phyloP scores from a whole-genome alignment of 2,329 filamentous ascomycete species.

The Phialocephala subalpina region DNA sequence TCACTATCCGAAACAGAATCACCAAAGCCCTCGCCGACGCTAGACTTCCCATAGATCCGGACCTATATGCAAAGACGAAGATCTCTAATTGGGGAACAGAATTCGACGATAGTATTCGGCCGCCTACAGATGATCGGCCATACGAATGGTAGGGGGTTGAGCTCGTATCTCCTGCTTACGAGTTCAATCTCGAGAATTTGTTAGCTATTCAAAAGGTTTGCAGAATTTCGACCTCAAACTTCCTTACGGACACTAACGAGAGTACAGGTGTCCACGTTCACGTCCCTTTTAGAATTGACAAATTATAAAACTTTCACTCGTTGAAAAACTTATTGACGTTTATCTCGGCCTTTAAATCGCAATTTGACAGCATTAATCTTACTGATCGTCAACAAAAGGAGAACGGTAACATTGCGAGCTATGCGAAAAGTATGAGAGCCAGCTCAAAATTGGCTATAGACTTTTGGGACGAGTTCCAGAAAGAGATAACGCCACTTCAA shows the following conservation, averaged over 20 bases:
- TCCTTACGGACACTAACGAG: neutral
- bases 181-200: neutral
- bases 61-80: neutral
- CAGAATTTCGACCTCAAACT: neutral
- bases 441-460: neutral
- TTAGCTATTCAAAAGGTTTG: neutral
- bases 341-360: constrained; percentile 40
- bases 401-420: neutral
- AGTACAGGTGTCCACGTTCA: neutral
- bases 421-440: neutral
- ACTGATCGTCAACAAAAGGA: constrained; percentile 6
- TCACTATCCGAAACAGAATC: neutral
- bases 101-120: neutral
- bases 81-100: neutral
- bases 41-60: neutral
- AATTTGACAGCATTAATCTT: constrained; percentile 39
- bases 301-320: constrained; percentile 9
- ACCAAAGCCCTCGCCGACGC: neutral
- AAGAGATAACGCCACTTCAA: neutral
- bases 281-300: constrained; percentile 32
- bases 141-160: neutral
- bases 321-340: constrained; percentile 42
- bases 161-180: neutral
- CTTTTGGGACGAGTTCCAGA: neutral
- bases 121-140: neutral